These are phyloP conservation scores for Parathielavia hyrcaniae DNA, from an alignment of 495 filamentous ascomycete species.

Conservation along the genomic window DNA sequence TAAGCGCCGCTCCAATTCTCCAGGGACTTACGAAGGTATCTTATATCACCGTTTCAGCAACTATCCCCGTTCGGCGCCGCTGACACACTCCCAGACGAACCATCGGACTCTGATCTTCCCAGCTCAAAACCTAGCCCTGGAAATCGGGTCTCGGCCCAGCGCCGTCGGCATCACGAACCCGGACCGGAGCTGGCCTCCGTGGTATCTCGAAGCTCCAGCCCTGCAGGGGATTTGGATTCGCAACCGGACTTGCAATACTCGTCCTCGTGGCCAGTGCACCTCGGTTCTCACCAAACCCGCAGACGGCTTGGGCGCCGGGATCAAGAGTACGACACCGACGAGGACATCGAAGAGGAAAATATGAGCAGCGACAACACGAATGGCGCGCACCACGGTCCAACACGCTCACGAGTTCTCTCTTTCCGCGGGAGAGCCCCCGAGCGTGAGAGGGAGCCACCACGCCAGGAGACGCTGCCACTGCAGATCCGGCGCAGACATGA, in stretches of 20 bases:
- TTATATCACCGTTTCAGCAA: neutral
- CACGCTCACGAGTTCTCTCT: neutral
- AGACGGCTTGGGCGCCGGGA: neutral
- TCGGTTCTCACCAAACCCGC: conserved; percentile 1
- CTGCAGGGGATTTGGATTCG: conserved; percentile 11
- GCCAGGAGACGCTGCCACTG: neutral
- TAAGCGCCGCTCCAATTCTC: neutral
- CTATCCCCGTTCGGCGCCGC: neutral
- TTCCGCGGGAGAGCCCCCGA: neutral
- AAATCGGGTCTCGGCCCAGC: conserved; percentile 2
- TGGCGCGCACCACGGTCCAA: neutral
- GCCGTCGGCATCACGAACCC: neutral
- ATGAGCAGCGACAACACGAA: conserved; percentile 6
- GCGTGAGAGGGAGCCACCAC: neutral
- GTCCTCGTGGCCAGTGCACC: conserved; percentile 24
- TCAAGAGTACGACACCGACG: neutral
- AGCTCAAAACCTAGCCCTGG: conserved; percentile 10
- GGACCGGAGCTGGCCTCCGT: neutral
- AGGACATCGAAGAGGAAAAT: conserved; percentile 19
- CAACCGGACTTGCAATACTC: conserved; percentile 16
- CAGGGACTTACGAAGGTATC: conserved; percentile 1
- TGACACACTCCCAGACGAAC: conserved; percentile 10
- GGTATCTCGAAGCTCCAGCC: conserved; percentile 19
- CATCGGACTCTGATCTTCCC: neutral
- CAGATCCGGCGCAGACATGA: neutral